Conservation (phyloP, 176 grass and related monocot species). For the Ensete glaucum region DNA sequence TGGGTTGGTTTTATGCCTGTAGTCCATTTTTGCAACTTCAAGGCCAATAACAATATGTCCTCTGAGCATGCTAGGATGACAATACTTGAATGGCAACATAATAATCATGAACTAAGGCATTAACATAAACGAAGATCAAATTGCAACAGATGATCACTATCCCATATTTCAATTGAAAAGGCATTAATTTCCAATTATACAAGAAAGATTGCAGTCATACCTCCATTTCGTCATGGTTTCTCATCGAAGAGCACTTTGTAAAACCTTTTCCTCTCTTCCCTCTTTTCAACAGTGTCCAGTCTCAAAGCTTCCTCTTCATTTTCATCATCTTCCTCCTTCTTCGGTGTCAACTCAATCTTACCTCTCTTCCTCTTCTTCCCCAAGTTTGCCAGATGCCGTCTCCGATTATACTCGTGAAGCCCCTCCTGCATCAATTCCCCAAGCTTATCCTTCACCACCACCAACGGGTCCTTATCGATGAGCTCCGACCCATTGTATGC, state of each 20-base stretch:
- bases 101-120: too few relatives aligned
- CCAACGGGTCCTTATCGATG: slow-evolving; percentile 62
- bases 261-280: slow-evolving; percentile 7
- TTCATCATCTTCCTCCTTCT: slow-evolving; percentile 27
- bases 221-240: not conserved
- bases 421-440: slow-evolving; percentile 94
- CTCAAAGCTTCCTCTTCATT: not conserved
- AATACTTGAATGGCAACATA: too few relatives aligned
- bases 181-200: too few relatives aligned
- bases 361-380: slow-evolving; percentile 75
- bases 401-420: slow-evolving; percentile 67
- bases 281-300: slow-evolving; percentile 2
- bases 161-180: too few relatives aligned
- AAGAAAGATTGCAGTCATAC: not conserved
- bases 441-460: slow-evolving; percentile 54
- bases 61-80: too few relatives aligned
- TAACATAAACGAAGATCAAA: too few relatives aligned
- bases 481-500: slow-evolving; percentile 59
- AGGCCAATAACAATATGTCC: too few relatives aligned
- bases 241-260: slow-evolving; percentile 1
- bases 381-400: slow-evolving; percentile 37
- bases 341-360: slow-evolving; percentile 51
- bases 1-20: too few relatives aligned
- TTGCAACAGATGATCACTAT: too few relatives aligned
- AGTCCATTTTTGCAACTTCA: too few relatives aligned